Percentiles rank a stretch among this genome's conserved stretches.
These are phyloP conservation scores for Chalara sp. DNA, from an alignment of 2,329 filamentous ascomycete species.

Conservation along the genomic window DNA sequence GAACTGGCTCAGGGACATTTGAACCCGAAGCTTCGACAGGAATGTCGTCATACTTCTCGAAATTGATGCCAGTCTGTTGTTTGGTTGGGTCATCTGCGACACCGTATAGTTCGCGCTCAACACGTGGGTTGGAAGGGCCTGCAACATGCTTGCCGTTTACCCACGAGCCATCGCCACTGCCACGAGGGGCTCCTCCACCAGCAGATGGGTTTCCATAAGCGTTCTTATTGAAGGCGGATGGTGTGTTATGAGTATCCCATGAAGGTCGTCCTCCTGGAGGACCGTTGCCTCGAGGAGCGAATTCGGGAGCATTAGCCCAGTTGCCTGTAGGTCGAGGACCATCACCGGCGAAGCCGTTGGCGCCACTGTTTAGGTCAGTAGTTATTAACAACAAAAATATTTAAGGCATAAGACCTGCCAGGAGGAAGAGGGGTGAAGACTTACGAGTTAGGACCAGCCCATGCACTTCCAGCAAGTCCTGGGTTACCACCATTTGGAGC, in stretches of 20 bases:
- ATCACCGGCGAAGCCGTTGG: conserved; percentile 33
- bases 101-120: conserved; percentile 96
- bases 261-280: conserved; percentile 30
- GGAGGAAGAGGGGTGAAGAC: background rate
- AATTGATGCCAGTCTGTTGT: conserved; percentile 98
- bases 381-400: conserved; percentile 7
- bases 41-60: conserved; percentile 99
- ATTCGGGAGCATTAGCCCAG: conserved; percentile 31
- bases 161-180: conserved; percentile 95
- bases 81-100: conserved; percentile 85
- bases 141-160: conserved; percentile 93
- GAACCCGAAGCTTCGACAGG: conserved; percentile 94
- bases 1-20: conserved; percentile 86
- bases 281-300: conserved; percentile 26
- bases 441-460: conserved; percentile 33
- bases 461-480: conserved; percentile 55
- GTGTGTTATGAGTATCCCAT: conserved; percentile 23
- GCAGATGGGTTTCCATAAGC: conserved; percentile 40
- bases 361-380: conserved; percentile 37
- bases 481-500: conserved; percentile 30
- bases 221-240: conserved; percentile 43
- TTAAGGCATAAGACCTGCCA: background rate
- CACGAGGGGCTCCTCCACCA: conserved; percentile 52
- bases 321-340: conserved; percentile 21
- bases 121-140: conserved; percentile 77